Percentiles rank a stretch among this genome's conserved stretches.
Conservation (phyloP, 2,329 filamentous ascomycete species). For the Hypomyces rosellus region DNA sequence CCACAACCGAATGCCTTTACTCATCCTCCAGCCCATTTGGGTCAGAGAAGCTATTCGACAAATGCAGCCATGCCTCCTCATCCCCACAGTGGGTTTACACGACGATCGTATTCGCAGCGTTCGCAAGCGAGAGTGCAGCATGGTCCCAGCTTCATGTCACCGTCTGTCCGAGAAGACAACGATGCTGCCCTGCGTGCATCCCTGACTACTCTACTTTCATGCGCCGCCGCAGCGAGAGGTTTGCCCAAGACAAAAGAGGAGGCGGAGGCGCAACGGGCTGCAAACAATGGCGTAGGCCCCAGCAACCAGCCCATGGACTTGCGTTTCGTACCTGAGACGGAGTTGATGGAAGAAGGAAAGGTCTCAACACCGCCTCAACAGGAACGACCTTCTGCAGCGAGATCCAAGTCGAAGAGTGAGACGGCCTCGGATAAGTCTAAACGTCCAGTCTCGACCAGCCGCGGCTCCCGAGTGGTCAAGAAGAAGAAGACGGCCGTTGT, state of each 20-base stretch:
- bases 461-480: conserved; percentile 44
- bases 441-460: conserved; percentile 36
- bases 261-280: conserved; percentile 27
- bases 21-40: conserved; percentile 59
- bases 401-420: conserved; percentile 22
- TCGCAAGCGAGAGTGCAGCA: conserved; percentile 40
- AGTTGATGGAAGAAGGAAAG: conserved; percentile 43
- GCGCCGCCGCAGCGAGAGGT: conserved; percentile 80
- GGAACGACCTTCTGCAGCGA: conserved; percentile 24
- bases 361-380: conserved; percentile 18
- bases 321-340: conserved; percentile 54
- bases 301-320: conserved; percentile 52
- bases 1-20: conserved; percentile 92
- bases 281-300: conserved; percentile 35
- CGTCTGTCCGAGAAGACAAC: conserved; percentile 76
- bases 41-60: conserved; percentile 44
- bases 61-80: conserved; percentile 44
- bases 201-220: conserved; percentile 92
- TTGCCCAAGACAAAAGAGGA: conserved; percentile 60
- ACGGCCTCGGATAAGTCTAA: conserved; percentile 41
- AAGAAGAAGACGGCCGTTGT: conserved; percentile 46
- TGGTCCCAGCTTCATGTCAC: conserved; percentile 60
- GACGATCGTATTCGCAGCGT: conserved; percentile 43
- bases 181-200: conserved; percentile 89
- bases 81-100: conserved; percentile 43